A percentile compares a stretch with the other conserved stretches of the same genome.
Evolutionary conservation across 352 stramenopile species (phyloP).

Genomic region (Globisporangium alternatum): DNA sequence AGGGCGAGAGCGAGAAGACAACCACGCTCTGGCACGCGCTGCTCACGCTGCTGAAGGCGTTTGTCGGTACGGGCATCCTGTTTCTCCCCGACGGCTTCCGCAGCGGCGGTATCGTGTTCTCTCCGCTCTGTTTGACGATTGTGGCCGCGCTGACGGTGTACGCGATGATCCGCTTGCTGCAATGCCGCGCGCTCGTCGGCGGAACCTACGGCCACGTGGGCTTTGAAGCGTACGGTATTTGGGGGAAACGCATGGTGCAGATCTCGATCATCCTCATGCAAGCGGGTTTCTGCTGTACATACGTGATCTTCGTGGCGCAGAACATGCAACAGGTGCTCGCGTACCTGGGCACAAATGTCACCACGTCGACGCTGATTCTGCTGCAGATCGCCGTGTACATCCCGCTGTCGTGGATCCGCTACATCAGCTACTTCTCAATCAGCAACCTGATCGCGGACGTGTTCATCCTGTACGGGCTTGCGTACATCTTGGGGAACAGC

Average conservation of each 20-base stretch:
- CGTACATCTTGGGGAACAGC: constrained; percentile 72
- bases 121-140: constrained; percentile 57
- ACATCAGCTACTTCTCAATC: constrained; percentile 86
- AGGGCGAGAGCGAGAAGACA: constrained; percentile 53
- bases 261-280: constrained; percentile 85
- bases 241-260: constrained; percentile 72
- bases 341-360: constrained; percentile 42
- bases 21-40: constrained; percentile 78
- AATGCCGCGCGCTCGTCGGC: constrained; percentile 62
- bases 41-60: constrained; percentile 78
- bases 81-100: constrained; percentile 76
- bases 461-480: constrained; percentile 81
- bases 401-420: constrained; percentile 79
- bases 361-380: constrained; percentile 61
- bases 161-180: constrained; percentile 72
- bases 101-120: constrained; percentile 73
- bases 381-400: constrained; percentile 76
- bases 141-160: constrained; percentile 68
- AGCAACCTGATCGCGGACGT: constrained; percentile 83
- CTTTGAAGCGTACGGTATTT: constrained; percentile 59
- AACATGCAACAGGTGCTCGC: constrained; percentile 71
- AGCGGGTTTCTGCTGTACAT: constrained; percentile 80
- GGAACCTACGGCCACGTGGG: constrained; percentile 80
- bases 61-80: constrained; percentile 77
- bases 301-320: constrained; percentile 82